A percentile compares a stretch with the other conserved stretches of the same genome.
Evolutionary conservation across 768 basidiomycete genomes (phyloP).

Genomic region (Trametes maxima): DNA sequence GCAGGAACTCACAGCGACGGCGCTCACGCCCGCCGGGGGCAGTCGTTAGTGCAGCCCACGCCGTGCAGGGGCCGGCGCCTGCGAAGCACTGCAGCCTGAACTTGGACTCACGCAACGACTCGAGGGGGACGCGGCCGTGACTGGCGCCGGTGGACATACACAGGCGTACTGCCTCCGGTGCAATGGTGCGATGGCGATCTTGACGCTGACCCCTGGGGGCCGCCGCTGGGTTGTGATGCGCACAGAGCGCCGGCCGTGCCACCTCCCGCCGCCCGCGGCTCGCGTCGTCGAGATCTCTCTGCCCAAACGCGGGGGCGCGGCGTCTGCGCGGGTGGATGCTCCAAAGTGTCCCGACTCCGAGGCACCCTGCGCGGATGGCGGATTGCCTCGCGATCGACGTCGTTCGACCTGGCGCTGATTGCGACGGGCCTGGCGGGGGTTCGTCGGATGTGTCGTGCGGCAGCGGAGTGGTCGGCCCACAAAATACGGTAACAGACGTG

Average conservation of each 20-base stretch:
- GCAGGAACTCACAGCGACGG: conserved; percentile 6
- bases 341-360: no score
- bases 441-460: not conserved
- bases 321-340: not conserved
- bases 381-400: not conserved
- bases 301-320: conserved; percentile 1
- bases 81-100: not conserved
- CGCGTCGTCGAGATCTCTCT: not conserved
- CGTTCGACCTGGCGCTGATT: no score
- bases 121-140: not conserved
- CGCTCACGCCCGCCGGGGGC: not conserved
- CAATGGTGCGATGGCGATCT: conserved; percentile 12
- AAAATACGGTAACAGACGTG: no score
- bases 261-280: not conserved
- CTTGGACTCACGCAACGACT: not conserved
- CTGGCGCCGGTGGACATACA: conserved; percentile 3
- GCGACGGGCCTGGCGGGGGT: no score
- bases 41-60: conserved; percentile 5
- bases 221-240: conserved; percentile 17
- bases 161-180: conserved; percentile 10
- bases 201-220: conserved; percentile 6
- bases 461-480: not conserved
- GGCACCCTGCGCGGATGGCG: not conserved
- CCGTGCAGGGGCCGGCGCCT: conserved; percentile 1
- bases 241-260: not conserved